phyloP scores from a whole-genome alignment of 2,329 filamentous ascomycete species.

The Penicillium olsonii region DNA sequence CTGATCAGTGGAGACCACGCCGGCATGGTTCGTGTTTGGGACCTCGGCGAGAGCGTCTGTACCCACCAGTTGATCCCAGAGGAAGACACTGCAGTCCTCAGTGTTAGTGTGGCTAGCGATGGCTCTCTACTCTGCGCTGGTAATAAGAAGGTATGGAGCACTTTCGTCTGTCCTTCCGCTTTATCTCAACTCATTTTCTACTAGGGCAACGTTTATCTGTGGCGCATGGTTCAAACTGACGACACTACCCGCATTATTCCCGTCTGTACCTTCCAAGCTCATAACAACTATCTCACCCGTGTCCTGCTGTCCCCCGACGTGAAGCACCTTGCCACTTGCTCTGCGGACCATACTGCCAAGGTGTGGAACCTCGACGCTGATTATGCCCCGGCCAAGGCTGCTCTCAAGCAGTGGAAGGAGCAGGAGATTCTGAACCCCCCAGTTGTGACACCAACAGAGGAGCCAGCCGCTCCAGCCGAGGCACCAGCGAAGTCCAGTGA shows the following conservation, averaged over 20 bases:
- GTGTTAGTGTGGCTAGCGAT: slow-evolving; percentile 93
- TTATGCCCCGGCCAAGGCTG: slow-evolving; percentile 43
- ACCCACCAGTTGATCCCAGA: slow-evolving; percentile 95
- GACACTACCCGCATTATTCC: slow-evolving; percentile 83
- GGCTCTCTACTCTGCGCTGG: slow-evolving; percentile 90
- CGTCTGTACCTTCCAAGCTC: slow-evolving; percentile 84
- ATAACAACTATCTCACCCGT: slow-evolving; percentile 89
- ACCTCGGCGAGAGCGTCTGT: slow-evolving; percentile 94
- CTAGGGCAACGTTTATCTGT: slow-evolving; percentile 95
- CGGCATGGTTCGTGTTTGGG: slow-evolving; percentile 93
- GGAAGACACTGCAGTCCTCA: slow-evolving; percentile 89
- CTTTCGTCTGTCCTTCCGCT: background rate
- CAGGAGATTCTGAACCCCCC: slow-evolving; percentile 17
- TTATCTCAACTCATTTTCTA: slow-evolving; percentile 5
- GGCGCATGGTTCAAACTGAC: slow-evolving; percentile 82
- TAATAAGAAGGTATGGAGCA: slow-evolving; percentile 72
- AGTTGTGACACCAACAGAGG: slow-evolving; percentile 13
- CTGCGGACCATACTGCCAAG: slow-evolving; percentile 89
- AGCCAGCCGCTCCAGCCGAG: slow-evolving; percentile 21
- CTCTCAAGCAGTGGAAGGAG: slow-evolving; percentile 26
- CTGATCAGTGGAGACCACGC: slow-evolving; percentile 94
- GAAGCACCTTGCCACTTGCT: slow-evolving; percentile 90
- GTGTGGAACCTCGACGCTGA: slow-evolving; percentile 93
- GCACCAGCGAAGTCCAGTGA: slow-evolving; percentile 23
- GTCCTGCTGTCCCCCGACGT: slow-evolving; percentile 91